Conservation (phyloP, 2,329 filamentous ascomycete genomes). For the Fusarium hostae region DNA sequence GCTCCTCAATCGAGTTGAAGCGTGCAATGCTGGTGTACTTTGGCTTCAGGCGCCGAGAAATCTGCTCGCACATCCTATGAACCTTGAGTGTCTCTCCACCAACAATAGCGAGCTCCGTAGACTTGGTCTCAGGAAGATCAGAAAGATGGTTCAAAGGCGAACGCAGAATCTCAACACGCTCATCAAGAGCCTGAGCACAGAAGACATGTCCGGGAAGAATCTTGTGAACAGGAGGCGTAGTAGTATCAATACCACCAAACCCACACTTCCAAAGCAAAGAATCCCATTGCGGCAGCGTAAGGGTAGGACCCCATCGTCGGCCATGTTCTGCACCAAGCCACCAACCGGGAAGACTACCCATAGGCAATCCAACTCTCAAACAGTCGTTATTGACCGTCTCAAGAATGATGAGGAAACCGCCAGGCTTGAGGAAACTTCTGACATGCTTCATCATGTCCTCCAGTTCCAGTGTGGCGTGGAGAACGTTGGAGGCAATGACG, state of each 20-base stretch:
- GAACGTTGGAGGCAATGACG: background rate
- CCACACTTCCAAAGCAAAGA: background rate
- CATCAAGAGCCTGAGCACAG: background rate
- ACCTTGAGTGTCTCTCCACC: background rate
- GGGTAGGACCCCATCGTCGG: background rate
- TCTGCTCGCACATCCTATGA: background rate
- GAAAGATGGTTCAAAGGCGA: accelerated
- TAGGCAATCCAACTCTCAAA: background rate
- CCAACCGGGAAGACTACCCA: slow-evolving; percentile 6
- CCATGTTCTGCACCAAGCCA: background rate
- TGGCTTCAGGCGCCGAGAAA: background rate
- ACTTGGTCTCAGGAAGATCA: background rate
- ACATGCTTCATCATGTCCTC: background rate
- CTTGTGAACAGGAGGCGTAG: background rate
- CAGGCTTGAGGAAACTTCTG: background rate
- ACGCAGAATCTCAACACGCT: background rate
- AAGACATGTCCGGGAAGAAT: background rate
- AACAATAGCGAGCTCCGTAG: background rate
- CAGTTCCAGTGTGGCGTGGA: background rate
- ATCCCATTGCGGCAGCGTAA: background rate
- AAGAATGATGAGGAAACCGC: background rate
- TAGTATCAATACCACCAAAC: background rate
- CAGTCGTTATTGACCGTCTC: background rate
- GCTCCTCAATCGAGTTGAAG: background rate
- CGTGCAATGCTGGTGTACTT: background rate